phyloP scores from a whole-genome alignment of 1,284 basidiomycete genomes.

The Volvariella volvacea region DNA sequence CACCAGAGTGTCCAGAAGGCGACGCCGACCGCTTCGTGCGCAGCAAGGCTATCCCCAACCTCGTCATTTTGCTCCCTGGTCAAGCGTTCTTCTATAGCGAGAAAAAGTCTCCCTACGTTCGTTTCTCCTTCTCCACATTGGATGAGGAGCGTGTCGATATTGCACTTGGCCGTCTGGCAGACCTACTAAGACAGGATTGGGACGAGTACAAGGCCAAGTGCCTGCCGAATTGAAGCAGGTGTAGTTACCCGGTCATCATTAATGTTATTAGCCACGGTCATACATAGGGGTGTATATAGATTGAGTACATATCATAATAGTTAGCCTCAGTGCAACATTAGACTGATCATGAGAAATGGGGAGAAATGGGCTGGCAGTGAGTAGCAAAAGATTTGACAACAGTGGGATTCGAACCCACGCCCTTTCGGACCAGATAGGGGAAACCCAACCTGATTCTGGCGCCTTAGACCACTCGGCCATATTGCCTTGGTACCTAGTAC shows the following conservation, averaged over 20 bases:
- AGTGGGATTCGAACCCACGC: slow-evolving; percentile 39
- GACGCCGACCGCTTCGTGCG: slow-evolving; percentile 46
- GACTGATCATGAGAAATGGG: too few relatives aligned
- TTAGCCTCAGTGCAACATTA: too few relatives aligned
- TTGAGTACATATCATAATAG: too few relatives aligned
- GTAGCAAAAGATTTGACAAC: slow-evolving; percentile 22
- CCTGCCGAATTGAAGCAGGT: too few relatives aligned
- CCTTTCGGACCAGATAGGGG: slow-evolving; percentile 29
- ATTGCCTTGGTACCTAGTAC: slow-evolving; percentile 18
- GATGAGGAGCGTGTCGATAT: slow-evolving; percentile 9
- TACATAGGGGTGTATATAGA: too few relatives aligned
- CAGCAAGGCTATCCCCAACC: slow-evolving; percentile 16
- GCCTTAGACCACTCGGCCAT: slow-evolving; percentile 39
- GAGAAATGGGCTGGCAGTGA: too few relatives aligned
- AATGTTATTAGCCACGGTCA: too few relatives aligned
- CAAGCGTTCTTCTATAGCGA: slow-evolving; percentile 19
- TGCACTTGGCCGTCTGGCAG: slow-evolving; percentile 10
- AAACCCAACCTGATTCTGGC: slow-evolving; percentile 30
- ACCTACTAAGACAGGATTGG: slow-evolving; percentile 10
- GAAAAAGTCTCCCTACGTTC: slow-evolving; percentile 19
- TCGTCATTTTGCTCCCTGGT: slow-evolving; percentile 23
- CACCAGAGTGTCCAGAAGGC: slow-evolving; percentile 32
- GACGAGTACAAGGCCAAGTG: slow-evolving; percentile 1
- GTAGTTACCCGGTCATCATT: too few relatives aligned
- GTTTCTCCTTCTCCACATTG: slow-evolving; percentile 19